These are phyloP conservation scores for Globisporangium acanthophoron DNA, from an alignment of 352 stramenopile species.

Conservation along the genomic window DNA sequence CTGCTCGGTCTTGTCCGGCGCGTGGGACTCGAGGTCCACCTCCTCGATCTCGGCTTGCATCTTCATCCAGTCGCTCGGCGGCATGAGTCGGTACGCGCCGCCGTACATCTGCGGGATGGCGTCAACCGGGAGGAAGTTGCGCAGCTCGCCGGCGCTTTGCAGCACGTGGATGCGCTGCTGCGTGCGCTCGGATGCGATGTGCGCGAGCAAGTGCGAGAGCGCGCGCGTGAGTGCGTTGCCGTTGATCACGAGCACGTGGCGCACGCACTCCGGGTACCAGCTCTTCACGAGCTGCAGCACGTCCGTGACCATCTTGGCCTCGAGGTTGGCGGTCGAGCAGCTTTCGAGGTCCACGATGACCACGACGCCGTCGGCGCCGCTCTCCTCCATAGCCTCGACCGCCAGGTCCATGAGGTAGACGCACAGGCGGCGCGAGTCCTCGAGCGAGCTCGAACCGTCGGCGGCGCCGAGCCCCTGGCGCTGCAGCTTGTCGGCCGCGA, in stretches of 20 bases:
- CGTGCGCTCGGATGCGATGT: conserved; percentile 38
- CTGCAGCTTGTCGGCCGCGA: conserved; percentile 52
- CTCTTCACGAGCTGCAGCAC: conserved; percentile 52
- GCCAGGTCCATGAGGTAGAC: conserved; percentile 78
- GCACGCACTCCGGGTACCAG: conserved; percentile 62
- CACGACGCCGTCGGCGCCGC: conserved; percentile 48
- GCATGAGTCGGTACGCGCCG: conserved; percentile 46
- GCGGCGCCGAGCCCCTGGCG: conserved; percentile 42
- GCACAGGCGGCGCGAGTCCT: conserved; percentile 57
- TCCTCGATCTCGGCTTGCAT: conserved; percentile 69
- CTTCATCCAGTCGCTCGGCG: conserved; percentile 50
- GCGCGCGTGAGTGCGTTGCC: conserved; percentile 45
- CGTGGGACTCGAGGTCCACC: conserved; percentile 44
- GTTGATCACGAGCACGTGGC: conserved; percentile 58
- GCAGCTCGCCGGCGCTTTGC: conserved; percentile 34
- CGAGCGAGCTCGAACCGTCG: conserved; percentile 57
- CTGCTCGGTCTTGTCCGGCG: conserved; percentile 28
- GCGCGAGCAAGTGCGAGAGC: conserved; percentile 47
- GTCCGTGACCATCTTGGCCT: conserved; percentile 63
- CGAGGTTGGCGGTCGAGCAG: conserved; percentile 39
- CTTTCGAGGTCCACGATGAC: conserved; percentile 65
- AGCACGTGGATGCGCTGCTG: conserved; percentile 51
- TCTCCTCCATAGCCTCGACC: conserved; percentile 68
- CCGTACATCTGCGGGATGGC: conserved; percentile 62
- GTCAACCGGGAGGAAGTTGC: conserved; percentile 31